A percentile compares a stretch with the other conserved stretches of the same genome.
These are phyloP conservation scores for Eucalyptus virginea DNA, from an alignment of 345 rosid species.

Conservation along the genomic window DNA sequence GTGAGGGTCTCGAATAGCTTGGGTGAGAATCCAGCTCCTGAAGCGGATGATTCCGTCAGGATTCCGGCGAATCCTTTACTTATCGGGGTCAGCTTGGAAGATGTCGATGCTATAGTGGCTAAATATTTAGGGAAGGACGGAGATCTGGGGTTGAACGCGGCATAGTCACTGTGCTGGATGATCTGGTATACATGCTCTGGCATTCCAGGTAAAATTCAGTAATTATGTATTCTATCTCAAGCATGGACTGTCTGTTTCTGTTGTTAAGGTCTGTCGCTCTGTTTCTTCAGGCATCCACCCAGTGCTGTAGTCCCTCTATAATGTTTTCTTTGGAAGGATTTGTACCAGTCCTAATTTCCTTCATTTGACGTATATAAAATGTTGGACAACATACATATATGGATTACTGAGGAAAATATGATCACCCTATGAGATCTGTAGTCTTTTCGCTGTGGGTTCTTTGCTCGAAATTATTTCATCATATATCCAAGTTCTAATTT, in stretches of 20 bases:
- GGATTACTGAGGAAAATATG: background rate
- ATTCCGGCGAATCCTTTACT: constrained; percentile 35
- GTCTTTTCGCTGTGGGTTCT: background rate
- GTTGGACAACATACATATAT: background rate
- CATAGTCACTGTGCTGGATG: background rate
- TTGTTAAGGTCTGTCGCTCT: background rate
- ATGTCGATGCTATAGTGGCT: constrained; percentile 41
- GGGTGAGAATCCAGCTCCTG: background rate
- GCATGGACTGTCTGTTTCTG: background rate
- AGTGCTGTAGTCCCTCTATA: background rate
- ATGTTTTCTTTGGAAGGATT: background rate
- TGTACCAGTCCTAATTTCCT: background rate
- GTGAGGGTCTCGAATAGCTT: constrained; percentile 21
- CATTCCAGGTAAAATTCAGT: background rate
- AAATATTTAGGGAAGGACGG: constrained; percentile 16
- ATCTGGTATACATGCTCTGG: background rate
- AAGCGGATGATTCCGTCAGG: constrained; percentile 5
- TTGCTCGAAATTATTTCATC: background rate
- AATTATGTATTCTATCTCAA: background rate
- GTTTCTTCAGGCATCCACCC: background rate
- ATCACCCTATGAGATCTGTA: background rate
- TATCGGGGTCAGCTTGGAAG: constrained; percentile 59
- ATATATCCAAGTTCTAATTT: background rate
- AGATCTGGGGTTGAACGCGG: background rate
- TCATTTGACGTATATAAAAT: background rate